A percentile compares a stretch with the other conserved stretches of the same genome.
Conservation (phyloP, 345 rosid genomes). For the Eucalyptus marginata region DNA sequence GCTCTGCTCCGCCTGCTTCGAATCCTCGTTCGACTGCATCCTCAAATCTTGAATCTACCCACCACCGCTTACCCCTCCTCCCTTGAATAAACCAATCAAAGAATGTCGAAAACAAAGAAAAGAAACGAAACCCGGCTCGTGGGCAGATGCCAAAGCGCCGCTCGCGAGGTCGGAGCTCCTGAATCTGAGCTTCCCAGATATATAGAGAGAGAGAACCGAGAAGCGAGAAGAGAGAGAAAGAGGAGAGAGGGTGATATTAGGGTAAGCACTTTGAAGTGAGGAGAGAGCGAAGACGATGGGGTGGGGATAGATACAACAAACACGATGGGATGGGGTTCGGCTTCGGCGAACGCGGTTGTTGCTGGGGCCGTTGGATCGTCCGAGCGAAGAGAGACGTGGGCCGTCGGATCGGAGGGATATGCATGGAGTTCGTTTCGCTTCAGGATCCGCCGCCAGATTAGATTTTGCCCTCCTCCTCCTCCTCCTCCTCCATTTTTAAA, state of each 20-base stretch:
- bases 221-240: neutral
- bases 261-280: neutral
- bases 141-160: neutral
- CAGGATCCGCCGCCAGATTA: constrained; percentile 16
- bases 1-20: neutral
- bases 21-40: neutral
- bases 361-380: constrained; percentile 11
- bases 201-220: neutral
- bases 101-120: neutral
- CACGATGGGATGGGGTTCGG: neutral
- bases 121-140: neutral
- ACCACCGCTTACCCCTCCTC: neutral
- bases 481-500: neutral
- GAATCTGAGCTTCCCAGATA: neutral
- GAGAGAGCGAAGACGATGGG: neutral
- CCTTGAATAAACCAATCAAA: neutral
- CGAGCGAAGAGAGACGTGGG: neutral
- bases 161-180: neutral
- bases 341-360: constrained; percentile 15
- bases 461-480: neutral
- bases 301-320: constrained; percentile 7
- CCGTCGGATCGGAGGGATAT: constrained; percentile 8
- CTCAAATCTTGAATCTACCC: neutral
- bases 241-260: neutral
- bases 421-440: neutral